A percentile compares a stretch with the other conserved stretches of the same genome.
Conservation (phyloP, 805 yeast species). For the Pichia heedii region DNA sequence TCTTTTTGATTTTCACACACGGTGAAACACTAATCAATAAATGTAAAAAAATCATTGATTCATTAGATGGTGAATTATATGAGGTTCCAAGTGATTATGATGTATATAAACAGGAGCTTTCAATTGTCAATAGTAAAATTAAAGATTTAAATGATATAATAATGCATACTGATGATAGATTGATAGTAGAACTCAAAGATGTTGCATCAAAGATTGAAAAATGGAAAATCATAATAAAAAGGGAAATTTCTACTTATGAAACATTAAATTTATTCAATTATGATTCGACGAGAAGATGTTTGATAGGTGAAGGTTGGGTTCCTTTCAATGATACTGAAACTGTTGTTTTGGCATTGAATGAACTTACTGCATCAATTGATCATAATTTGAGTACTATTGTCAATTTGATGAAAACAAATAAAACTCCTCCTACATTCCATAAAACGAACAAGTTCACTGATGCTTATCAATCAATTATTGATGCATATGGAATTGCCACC, state of each 20-base stretch:
- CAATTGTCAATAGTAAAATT: conserved; percentile 37
- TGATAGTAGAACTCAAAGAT: conserved; percentile 68
- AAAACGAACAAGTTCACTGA: conserved; percentile 59
- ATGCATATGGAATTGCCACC: conserved; percentile 72
- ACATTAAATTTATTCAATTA: conserved; percentile 73
- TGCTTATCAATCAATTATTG: conserved; percentile 63
- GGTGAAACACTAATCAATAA: conserved; percentile 65
- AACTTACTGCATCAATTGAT: conserved; percentile 44
- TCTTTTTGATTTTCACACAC: conserved; percentile 85
- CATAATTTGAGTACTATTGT: conserved; percentile 40
- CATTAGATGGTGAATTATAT: conserved; percentile 75
- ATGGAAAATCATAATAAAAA: conserved; percentile 62
- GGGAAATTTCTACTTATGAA: conserved; percentile 78
- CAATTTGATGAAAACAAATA: conserved; percentile 56
- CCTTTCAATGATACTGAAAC: conserved; percentile 66
- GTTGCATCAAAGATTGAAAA: conserved; percentile 64
- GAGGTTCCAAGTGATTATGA: conserved; percentile 40
- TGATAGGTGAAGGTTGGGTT: conserved; percentile 95
- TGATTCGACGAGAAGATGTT: conserved; percentile 74
- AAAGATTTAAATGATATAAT: conserved; percentile 43
- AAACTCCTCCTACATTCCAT: conserved; percentile 66
- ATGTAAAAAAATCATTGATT: conserved; percentile 73
- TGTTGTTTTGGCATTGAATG: conserved; percentile 60
- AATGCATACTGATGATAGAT: conserved; percentile 56
- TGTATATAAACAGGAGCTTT: conserved; percentile 37